These are phyloP conservation scores for Sclerotinia borealis DNA, from an alignment of 2,329 filamentous ascomycete genomes.

Conservation along the genomic window DNA sequence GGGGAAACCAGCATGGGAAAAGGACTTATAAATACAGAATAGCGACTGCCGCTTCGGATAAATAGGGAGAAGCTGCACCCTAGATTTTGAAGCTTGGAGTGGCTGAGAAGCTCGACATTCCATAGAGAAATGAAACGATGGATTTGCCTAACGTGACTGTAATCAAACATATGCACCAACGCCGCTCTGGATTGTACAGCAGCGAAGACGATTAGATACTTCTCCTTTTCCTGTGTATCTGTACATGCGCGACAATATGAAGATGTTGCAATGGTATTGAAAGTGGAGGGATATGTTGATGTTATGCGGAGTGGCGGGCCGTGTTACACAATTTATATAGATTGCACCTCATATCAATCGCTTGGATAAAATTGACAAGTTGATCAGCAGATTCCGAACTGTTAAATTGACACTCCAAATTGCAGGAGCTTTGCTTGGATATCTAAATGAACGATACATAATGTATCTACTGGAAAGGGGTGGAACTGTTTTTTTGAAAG, in stretches of 20 bases:
- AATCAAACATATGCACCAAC: too few relatives aligned
- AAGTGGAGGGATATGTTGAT: not conserved
- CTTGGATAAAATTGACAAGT: constrained; percentile 1
- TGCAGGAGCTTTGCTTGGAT: not conserved
- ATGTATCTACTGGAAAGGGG: not conserved
- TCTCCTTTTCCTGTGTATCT: not conserved
- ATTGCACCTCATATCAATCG: constrained; percentile 4
- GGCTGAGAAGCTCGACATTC: not conserved
- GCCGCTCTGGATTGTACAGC: not conserved
- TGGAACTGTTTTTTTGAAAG: not conserved
- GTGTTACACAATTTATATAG: constrained; percentile 8
- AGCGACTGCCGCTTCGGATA: not conserved
- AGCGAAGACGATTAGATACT: not conserved
- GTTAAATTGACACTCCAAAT: not conserved
- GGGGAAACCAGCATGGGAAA: not conserved
- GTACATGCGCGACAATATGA: not conserved
- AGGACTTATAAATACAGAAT: not conserved
- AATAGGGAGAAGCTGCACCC: not conserved
- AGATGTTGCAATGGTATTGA: not conserved
- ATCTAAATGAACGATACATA: not conserved
- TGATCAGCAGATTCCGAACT: constrained; percentile 6
- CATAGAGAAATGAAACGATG: not conserved
- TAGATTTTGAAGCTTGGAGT: not conserved
- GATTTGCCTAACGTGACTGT: not conserved
- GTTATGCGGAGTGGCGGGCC: constrained; percentile 7